A percentile compares a stretch with the other conserved stretches of the same genome.
Evolutionary conservation across 2,329 filamentous ascomycete genomes (phyloP).

Genomic region (Diaporthe longicolla): DNA sequence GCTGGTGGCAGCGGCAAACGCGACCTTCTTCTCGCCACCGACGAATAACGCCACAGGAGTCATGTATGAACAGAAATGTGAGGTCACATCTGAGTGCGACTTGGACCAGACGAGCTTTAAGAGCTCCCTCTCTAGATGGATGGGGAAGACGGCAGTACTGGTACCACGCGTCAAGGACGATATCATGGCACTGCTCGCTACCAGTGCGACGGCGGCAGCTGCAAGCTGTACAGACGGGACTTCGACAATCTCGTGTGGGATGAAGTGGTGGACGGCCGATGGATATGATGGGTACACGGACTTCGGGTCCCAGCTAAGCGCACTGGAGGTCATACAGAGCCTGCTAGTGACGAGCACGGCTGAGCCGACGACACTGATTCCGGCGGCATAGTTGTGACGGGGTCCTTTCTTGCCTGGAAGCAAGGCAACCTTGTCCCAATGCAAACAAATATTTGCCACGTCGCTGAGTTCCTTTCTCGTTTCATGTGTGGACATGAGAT

Average conservation of each 20-base stretch:
- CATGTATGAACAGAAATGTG: constrained; percentile 69
- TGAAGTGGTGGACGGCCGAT: constrained; percentile 68
- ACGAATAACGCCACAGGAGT: constrained; percentile 53
- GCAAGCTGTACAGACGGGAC: constrained; percentile 62
- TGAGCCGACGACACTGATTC: constrained; percentile 36
- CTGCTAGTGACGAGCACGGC: constrained; percentile 46
- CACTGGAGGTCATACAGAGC: constrained; percentile 52
- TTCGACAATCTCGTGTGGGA: constrained; percentile 64
- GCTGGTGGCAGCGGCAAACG: constrained; percentile 60
- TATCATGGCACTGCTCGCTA: constrained; percentile 54
- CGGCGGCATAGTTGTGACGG: constrained; percentile 22
- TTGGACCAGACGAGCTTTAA: constrained; percentile 71
- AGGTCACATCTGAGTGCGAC: constrained; percentile 64
- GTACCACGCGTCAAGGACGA: constrained; percentile 53
- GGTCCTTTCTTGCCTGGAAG: neutral
- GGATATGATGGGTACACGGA: constrained; percentile 53
- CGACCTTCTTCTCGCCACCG: constrained; percentile 62
- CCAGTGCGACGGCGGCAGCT: constrained; percentile 57
- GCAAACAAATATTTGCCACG: neutral
- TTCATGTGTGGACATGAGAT: neutral
- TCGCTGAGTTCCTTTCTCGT: neutral
- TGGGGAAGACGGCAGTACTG: constrained; percentile 55
- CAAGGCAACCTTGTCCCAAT: neutral
- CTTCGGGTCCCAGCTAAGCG: constrained; percentile 53
- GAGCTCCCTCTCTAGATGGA: constrained; percentile 68